Conservation (phyloP, 2,329 filamentous ascomycete genomes). For the Dothistroma pini region DNA sequence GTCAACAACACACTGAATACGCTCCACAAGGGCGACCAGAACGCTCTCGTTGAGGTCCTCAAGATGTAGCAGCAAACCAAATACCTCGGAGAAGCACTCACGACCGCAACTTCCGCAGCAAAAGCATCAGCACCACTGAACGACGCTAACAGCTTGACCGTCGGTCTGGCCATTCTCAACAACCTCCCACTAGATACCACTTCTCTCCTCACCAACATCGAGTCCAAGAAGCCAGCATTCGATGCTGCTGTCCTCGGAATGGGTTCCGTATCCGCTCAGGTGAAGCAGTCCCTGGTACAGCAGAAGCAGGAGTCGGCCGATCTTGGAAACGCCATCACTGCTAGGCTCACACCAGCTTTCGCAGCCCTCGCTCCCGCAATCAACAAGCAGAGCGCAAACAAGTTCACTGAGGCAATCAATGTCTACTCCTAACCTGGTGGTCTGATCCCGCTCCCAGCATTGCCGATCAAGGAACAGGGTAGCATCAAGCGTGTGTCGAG, state of each 20-base stretch:
- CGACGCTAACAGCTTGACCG: constrained; percentile 11
- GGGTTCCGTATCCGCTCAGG: constrained; percentile 10
- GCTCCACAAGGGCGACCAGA: constrained; percentile 17
- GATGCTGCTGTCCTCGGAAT: constrained; percentile 10
- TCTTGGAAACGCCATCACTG: constrained; percentile 13
- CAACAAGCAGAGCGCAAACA: constrained; percentile 13
- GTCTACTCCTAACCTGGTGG: constrained; percentile 12
- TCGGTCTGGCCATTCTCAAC: constrained; percentile 15
- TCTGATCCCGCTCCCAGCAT: constrained; percentile 11
- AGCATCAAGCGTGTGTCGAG: background rate
- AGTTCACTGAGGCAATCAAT: constrained; percentile 14
- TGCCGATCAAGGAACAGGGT: constrained; percentile 8
- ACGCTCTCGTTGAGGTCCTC: constrained; percentile 13
- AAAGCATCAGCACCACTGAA: constrained; percentile 9
- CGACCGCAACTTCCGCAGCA: constrained; percentile 9
- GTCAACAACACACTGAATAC: constrained; percentile 11
- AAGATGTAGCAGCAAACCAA: constrained; percentile 13
- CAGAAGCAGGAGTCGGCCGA: constrained; percentile 10
- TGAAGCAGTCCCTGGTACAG: constrained; percentile 11
- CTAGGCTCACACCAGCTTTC: constrained; percentile 14
- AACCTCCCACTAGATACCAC: constrained; percentile 12
- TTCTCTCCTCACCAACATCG: constrained; percentile 15
- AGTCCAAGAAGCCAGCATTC: constrained; percentile 17
- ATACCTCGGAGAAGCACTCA: constrained; percentile 13
- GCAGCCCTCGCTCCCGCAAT: constrained; percentile 11